These are phyloP conservation scores for Kodamaea suecica DNA, from an alignment of 1,139 yeast genomes.

Conservation along the genomic window DNA sequence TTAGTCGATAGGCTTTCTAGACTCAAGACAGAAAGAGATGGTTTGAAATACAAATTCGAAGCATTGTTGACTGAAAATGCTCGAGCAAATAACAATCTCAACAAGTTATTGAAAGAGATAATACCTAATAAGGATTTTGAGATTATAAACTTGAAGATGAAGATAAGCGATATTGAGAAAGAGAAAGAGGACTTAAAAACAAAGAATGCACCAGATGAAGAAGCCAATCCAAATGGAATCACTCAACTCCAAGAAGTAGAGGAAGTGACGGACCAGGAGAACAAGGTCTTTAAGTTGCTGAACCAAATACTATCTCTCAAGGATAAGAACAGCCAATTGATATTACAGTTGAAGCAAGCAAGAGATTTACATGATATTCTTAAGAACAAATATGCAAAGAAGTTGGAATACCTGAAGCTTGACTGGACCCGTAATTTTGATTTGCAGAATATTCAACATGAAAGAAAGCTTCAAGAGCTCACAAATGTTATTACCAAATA, in stretches of 20 bases:
- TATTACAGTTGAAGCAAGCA: constrained; percentile 15
- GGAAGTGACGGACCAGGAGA: constrained; percentile 18
- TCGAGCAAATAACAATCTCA: constrained; percentile 13
- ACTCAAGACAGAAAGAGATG: constrained; percentile 6
- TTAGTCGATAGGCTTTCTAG: constrained; percentile 1
- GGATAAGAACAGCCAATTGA: constrained; percentile 20
- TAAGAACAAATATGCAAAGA: constrained; percentile 23
- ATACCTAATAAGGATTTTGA: constrained; percentile 26
- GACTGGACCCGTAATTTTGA: constrained; percentile 18
- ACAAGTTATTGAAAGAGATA: constrained; percentile 23
- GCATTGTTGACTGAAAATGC: constrained; percentile 1
- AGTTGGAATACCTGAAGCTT: constrained; percentile 23
- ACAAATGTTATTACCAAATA: constrained; percentile 28
- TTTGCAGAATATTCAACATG: constrained; percentile 13
- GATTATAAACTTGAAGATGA: constrained; percentile 19
- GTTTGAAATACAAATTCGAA: constrained; percentile 1
- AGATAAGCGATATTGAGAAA: constrained; percentile 1
- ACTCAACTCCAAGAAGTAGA: not conserved
- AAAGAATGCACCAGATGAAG: too few species aligned
- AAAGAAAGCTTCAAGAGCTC: constrained; percentile 30
- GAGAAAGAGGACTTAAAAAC: too few species aligned
- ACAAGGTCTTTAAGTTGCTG: constrained; percentile 18
- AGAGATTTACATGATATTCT: not conserved
- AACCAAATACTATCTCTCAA: constrained; percentile 18
- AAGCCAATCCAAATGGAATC: not conserved